Base-by-base conservation (phyloP, 768 basidiomycete genomes). In the Lentinula sp. region DNA sequence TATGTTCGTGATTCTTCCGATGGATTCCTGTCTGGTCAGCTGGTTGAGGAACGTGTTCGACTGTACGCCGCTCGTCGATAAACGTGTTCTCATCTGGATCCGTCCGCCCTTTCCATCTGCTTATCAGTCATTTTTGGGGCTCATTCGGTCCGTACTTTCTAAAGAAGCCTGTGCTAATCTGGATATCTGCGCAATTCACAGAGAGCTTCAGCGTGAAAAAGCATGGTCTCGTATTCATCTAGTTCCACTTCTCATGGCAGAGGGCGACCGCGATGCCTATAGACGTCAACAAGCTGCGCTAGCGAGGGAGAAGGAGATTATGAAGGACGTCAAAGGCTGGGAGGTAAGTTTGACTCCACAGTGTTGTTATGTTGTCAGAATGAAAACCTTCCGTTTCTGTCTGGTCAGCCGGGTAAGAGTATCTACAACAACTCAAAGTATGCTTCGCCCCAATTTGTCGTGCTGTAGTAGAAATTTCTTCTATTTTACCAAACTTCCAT, bases 161-260 rank as follows among this genome's bases (percentile, higher is more conserved):
- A 9, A 23, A 12, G n/a, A 12, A 46, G 45, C n/a, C 74, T 75
- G 77, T 70, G 33, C 58, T 67, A 66, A 71, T 64, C 61, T 70
- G 70, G 71, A 70, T 72, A 28, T 41, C n/a, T 45, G 15, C 43
- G 6, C 15, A 45, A 45, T 71, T 63, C 67, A 68, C 79, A 98
- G 96, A 74, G 96, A 99, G 77, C 81, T 98, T 45, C 80, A 90
- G 72, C 84, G 96, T 64, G 96, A 99, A 78, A 89, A 90, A 75
- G 85, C 86, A 39, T 98, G 96, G 96, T 91, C 95, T 61, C 85
- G 96, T 64, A 94, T 99, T 70, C 87, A 98, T 77, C 83, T 97
- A 37, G 88, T 95, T 36, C 97, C 96, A 9, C 72, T 98, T 61
- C 81, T 99, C 50, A 80, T 95, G 66, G 96, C 96, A 42, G 96